Evolutionary conservation across 768 basidiomycete genomes (phyloP), one percentile per base, ranked within the genome.

Genomic region (Dioszegia aurantiaca): DNA sequence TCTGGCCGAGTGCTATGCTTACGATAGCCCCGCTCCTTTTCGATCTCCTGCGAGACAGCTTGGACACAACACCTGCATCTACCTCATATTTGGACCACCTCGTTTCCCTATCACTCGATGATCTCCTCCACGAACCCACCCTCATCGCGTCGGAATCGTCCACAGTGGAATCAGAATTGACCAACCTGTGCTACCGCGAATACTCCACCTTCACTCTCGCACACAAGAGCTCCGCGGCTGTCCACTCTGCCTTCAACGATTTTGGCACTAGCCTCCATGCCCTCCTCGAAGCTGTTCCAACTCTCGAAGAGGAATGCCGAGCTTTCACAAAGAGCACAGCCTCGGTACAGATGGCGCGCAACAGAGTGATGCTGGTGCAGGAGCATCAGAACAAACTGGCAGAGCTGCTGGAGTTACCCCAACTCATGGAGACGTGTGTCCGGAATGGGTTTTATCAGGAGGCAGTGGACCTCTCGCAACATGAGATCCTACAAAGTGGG

Each of bases 371-470:
- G 30, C 80, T 88, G 48, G 89, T 98, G n/a, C 83, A 91, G 59
- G 93, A 97, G 67, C 89, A 94, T 67, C 88, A 91, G 70, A 90
- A 94, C 75, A 92, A 92, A 76, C 83, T 98, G 59, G 83, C 88
- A 63, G 92, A 97, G 75, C 78, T 98, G 33, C 84, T 98, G 56
- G 92, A 95, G 65, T 83, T 93, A 46, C 91, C 94, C 9, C 80
- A 88, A 49, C 82, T 99, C 28, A 87, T 95, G 70, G 90, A 94
- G 73, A 89, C 90, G 0, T 97, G 91, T 72, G 88, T 95, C 14
- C 83, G 91, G 37, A 91, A 90, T 68, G 90, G 90, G 6, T 87
- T 89, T 77, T 97, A 92, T 78, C 82, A 85, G 53, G 95, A 98
- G 72, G 93, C 92, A 0, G 82, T 98, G 56, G 87, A 90, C 26